A percentile compares a stretch with the other conserved stretches of the same genome.
Conservation (phyloP, 2,329 filamentous ascomycete species). For the Ilyonectria sp. region DNA sequence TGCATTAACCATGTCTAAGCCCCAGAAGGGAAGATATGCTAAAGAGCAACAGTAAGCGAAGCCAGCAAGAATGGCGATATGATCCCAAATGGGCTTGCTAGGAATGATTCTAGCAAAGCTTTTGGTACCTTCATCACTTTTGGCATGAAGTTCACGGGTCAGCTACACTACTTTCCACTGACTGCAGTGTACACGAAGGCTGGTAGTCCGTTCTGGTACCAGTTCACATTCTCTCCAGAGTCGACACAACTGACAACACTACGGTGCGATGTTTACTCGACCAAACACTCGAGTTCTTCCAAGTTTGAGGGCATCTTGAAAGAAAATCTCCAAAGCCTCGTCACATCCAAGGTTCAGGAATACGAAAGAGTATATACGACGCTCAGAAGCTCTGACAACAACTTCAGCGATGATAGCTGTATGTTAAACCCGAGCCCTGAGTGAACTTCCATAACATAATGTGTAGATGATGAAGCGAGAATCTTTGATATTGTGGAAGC, state of each 20-base stretch:
- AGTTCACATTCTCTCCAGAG: conserved; percentile 28
- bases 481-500: conserved; percentile 11
- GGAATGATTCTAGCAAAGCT: neutral
- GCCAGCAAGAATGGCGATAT: neutral
- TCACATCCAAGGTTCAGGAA: neutral
- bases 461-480: neutral
- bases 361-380: conserved; percentile 4
- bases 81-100: neutral
- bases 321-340: neutral
- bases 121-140: neutral
- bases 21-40: neutral
- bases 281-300: neutral
- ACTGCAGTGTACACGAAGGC: conserved; percentile 9
- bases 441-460: neutral
- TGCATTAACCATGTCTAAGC: neutral
- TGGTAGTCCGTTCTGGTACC: conserved; percentile 30
- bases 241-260: conserved; percentile 25
- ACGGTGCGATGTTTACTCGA: conserved; percentile 31
- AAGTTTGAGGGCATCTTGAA: neutral
- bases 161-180: conserved; percentile 15
- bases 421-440: neutral
- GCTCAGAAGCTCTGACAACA: neutral
- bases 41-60: neutral
- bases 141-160: neutral
- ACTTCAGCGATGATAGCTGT: neutral